Conservation (phyloP, 345 rosid species). For the Arabis hirsuta region DNA sequence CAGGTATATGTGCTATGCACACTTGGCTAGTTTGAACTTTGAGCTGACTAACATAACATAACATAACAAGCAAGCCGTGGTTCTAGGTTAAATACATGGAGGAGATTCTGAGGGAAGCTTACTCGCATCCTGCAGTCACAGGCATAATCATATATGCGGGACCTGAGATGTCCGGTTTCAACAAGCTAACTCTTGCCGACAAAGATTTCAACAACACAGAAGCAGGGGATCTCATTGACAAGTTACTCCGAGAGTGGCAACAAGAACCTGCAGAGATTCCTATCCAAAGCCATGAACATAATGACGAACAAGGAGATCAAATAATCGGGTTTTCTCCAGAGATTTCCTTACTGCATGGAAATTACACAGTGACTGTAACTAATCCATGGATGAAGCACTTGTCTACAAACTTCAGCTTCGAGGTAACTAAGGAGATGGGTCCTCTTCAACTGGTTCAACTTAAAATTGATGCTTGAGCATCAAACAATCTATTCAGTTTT, state of each 20-base stretch:
- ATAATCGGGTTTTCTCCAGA: slow-evolving; percentile 28
- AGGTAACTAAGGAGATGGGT: slow-evolving; percentile 43
- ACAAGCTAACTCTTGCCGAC: slow-evolving; percentile 47
- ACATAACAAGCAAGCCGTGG: slow-evolving; percentile 4
- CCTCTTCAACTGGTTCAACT: slow-evolving; percentile 22
- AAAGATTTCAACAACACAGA: slow-evolving; percentile 53
- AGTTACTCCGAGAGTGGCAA: slow-evolving; percentile 59
- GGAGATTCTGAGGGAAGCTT: slow-evolving; percentile 68
- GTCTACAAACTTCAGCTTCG: slow-evolving; percentile 34
- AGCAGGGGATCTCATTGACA: slow-evolving; percentile 65
- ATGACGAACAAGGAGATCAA: slow-evolving; percentile 38
- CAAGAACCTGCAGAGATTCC: slow-evolving; percentile 18
- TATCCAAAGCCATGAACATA: neutral
- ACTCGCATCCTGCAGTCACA: slow-evolving; percentile 63
- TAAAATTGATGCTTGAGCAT: slow-evolving; percentile 19
- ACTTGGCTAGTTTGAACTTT: slow-evolving; percentile 22
- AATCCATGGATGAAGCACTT: slow-evolving; percentile 41
- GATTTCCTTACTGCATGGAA: slow-evolving; percentile 57
- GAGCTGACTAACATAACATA: neutral
- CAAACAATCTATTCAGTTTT: neutral
- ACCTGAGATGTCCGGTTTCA: slow-evolving; percentile 58
- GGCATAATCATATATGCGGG: slow-evolving; percentile 69
- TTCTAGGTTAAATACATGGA: slow-evolving; percentile 56
- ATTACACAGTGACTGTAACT: slow-evolving; percentile 46
- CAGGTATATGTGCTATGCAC: slow-evolving; percentile 44